These are phyloP conservation scores for Zychaea mexicana DNA, from an alignment of 371 early-diverging fungal species.

Conservation along the genomic window DNA sequence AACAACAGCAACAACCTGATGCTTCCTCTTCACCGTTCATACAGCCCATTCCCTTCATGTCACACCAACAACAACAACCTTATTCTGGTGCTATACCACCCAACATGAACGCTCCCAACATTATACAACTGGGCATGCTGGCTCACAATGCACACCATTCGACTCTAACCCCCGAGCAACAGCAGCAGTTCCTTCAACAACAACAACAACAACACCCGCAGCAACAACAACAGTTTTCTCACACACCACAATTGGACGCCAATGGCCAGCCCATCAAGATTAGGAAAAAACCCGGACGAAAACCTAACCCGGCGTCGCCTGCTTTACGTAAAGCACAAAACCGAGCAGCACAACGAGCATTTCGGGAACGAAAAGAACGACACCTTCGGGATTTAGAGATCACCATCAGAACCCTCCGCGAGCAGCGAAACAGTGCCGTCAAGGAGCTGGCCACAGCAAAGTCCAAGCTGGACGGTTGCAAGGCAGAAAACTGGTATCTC, in stretches of 20 bases:
- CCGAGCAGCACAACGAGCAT: conserved; percentile 73
- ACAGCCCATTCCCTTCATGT: background rate
- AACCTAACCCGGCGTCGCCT: conserved; percentile 64
- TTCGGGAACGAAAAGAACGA: conserved; percentile 43
- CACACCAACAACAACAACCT: background rate
- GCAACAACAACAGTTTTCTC: background rate
- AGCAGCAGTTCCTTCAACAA: background rate
- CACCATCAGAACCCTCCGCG: conserved; percentile 57
- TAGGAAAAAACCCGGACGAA: conserved; percentile 75
- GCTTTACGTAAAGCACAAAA: conserved; percentile 75
- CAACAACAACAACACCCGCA: background rate
- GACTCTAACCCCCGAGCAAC: background rate
- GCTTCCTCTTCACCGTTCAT: background rate
- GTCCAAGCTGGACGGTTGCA: conserved; percentile 40
- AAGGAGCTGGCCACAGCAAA: conserved; percentile 48
- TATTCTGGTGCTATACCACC: background rate
- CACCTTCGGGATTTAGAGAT: conserved; percentile 64
- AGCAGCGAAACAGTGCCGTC: conserved; percentile 37
- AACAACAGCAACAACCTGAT: background rate
- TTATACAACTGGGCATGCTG: conserved; percentile 1
- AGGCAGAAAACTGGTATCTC: conserved; percentile 55
- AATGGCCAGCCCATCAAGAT: conserved; percentile 22
- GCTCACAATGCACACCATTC: background rate
- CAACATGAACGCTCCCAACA: background rate
- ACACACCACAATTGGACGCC: background rate